Percentiles rank a stretch among this genome's conserved stretches.
These are phyloP conservation scores for Pharus latifolius DNA, from an alignment of 176 grass and related monocot species.

Conservation along the genomic window DNA sequence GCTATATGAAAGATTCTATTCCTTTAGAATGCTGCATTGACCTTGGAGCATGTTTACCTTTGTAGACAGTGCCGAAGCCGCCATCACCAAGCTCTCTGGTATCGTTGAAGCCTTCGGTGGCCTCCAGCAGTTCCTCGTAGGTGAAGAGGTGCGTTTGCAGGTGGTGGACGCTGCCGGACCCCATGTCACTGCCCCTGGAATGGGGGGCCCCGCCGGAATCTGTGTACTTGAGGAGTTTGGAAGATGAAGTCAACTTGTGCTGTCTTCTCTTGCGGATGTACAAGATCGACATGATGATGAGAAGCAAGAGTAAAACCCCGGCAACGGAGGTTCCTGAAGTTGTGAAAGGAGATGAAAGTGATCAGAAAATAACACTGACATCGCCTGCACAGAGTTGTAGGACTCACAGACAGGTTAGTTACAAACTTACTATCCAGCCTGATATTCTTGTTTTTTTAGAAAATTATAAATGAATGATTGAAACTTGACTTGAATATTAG, in stretches of 20 bases:
- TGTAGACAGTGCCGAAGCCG: slow-evolving; percentile 86
- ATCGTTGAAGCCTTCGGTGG: slow-evolving; percentile 51
- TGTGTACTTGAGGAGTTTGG: slow-evolving; percentile 29
- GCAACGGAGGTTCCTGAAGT: slow-evolving; percentile 16
- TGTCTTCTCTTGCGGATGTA: slow-evolving; percentile 39
- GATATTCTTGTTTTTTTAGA: too few species aligned
- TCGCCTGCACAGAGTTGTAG: background rate
- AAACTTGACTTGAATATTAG: too few species aligned
- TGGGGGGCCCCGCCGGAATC: slow-evolving; percentile 13
- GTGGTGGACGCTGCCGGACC: slow-evolving; percentile 20
- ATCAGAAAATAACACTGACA: background rate
- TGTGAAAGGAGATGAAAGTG: background rate
- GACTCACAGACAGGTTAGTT: background rate
- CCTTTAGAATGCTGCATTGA: too few species aligned
- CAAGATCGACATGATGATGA: background rate
- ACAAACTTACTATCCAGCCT: background rate
- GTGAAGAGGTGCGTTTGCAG: slow-evolving; percentile 54
- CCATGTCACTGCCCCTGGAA: slow-evolving; percentile 21
- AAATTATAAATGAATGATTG: too few species aligned
- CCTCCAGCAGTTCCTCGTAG: slow-evolving; percentile 66
- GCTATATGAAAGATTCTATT: too few species aligned
- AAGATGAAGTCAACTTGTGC: slow-evolving; percentile 31
- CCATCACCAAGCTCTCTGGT: slow-evolving; percentile 53
- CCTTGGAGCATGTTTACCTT: slow-evolving; percentile 29
- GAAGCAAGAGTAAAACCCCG: background rate